Base-by-base conservation (phyloP, 352 stramenopile genomes). In the Globisporangium emineosum region DNA sequence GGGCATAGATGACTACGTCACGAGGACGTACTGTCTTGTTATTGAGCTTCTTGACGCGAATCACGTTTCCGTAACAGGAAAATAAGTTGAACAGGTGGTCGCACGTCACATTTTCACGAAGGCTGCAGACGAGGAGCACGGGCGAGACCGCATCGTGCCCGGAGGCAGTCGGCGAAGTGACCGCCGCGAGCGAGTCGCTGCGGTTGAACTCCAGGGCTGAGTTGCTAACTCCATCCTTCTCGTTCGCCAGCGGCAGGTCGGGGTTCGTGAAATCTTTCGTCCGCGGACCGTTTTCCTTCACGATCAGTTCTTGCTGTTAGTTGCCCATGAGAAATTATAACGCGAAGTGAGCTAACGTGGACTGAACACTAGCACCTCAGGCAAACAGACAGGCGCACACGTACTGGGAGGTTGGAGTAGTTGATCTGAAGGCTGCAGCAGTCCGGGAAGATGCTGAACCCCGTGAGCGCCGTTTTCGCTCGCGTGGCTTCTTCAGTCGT, bases 31-130 rank as follows among this genome's bases (percentile, higher is more conserved):
- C 75, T 5, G 75, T 67, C 54, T 89, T 89, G 30, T 60, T 68
- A 21, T 64, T 75, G 32, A 89, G 69, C 54, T 85, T 88, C 71
- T 88, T 88, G 56, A 89, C 61, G 35, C 78, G 80, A 10, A 69
- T 62, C 6, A 89, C 77, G 66, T 89, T 88, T 21, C 80, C 80
- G 37, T 89, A 89, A 57, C 78, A 89, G 21, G 80, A 89, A 32
- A 89, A 89, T 17, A 89, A 60, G 54, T 89, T 86, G 75, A 89
- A 89, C 2, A 89, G 49, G 25, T 85, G 68, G 54, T 89, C 78
- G 64, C 80, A 89, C 19, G 78, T 77, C 57, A 86, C 69, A 30
- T 65, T 72, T 32, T 85, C 72, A 32, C 71, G 71, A 15, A 89
- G 56, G 49, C 85, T 89, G 69, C 73, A 84, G 23, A 83, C 77